phyloP scores from a whole-genome alignment of 768 basidiomycete species.

The Imleria badia region DNA sequence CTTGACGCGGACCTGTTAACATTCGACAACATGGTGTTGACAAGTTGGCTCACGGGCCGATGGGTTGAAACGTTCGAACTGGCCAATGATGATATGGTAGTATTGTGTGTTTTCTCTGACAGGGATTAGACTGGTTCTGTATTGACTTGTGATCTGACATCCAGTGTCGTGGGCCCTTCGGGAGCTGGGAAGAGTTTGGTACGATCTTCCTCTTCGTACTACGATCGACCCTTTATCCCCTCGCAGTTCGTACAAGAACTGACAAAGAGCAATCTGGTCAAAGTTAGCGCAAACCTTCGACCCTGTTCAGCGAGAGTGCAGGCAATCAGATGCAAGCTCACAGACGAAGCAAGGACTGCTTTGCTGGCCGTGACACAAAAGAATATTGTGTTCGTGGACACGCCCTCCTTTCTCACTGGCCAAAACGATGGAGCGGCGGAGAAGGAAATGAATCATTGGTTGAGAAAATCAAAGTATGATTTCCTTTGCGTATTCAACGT shows the following conservation, averaged over 20 bases:
- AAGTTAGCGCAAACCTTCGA: neutral
- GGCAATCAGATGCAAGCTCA: slow-evolving; percentile 16
- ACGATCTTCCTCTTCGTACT: neutral
- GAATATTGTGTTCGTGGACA: slow-evolving; percentile 24
- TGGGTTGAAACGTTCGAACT: no score
- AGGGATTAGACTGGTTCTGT: neutral
- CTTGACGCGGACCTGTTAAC: no score
- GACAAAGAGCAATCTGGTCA: neutral
- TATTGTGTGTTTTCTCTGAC: slow-evolving; percentile 17
- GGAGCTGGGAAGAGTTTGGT: slow-evolving; percentile 22
- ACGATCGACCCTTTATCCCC: neutral
- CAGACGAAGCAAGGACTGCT: neutral
- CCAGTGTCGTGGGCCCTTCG: slow-evolving; percentile 19
- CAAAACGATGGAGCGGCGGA: neutral
- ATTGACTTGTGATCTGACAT: neutral
- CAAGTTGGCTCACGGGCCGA: no score
- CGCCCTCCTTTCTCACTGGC: slow-evolving; percentile 14
- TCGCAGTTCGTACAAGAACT: slow-evolving; percentile 10
- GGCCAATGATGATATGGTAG: slow-evolving; percentile 12
- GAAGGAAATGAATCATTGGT: slow-evolving; percentile 1
- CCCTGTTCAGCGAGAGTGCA: neutral
- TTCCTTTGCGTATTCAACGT: neutral
- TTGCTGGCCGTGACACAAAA: neutral
- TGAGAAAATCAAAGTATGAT: slow-evolving; percentile 2
- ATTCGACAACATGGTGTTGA: no score